Evolutionary conservation across 2,329 filamentous ascomycete species (phyloP).

Genomic region (Aspergillus pseudonomiae): DNA sequence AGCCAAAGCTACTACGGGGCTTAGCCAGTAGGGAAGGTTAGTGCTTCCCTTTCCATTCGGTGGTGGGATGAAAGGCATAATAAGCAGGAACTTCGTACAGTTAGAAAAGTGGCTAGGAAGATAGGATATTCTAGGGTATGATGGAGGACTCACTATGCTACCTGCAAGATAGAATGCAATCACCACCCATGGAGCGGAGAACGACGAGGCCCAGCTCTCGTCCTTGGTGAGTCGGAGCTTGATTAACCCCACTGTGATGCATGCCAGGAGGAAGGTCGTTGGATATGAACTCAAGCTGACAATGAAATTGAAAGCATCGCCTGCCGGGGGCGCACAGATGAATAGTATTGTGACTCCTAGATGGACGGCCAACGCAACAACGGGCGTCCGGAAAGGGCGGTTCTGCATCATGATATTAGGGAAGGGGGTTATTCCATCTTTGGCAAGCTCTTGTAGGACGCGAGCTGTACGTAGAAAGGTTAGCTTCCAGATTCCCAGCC

Average conservation of each 20-base stretch:
- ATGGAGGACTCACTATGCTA: constrained; percentile 17
- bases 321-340: constrained; percentile 28
- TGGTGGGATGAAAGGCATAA: constrained; percentile 26
- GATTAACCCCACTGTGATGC: constrained; percentile 23
- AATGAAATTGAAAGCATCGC: constrained; percentile 28
- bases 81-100: constrained; percentile 18
- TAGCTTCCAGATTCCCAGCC: too few species aligned
- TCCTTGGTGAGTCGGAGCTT: constrained; percentile 17
- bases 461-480: constrained; percentile 16
- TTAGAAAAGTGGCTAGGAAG: not conserved
- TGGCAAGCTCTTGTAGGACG: constrained; percentile 28
- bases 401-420: constrained; percentile 27
- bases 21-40: constrained; percentile 23
- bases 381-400: constrained; percentile 26
- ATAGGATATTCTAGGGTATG: too few species aligned
- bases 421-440: constrained; percentile 29
- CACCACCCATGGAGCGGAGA: constrained; percentile 20
- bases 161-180: constrained; percentile 22
- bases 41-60: constrained; percentile 13
- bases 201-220: constrained; percentile 16
- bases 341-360: constrained; percentile 24
- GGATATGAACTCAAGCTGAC: constrained; percentile 25
- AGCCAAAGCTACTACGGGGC: constrained; percentile 20
- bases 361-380: constrained; percentile 20
- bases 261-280: constrained; percentile 19